Evolutionary conservation across 1,284 basidiomycete species (phyloP).

Genomic region (Leccinum ponderosum): DNA sequence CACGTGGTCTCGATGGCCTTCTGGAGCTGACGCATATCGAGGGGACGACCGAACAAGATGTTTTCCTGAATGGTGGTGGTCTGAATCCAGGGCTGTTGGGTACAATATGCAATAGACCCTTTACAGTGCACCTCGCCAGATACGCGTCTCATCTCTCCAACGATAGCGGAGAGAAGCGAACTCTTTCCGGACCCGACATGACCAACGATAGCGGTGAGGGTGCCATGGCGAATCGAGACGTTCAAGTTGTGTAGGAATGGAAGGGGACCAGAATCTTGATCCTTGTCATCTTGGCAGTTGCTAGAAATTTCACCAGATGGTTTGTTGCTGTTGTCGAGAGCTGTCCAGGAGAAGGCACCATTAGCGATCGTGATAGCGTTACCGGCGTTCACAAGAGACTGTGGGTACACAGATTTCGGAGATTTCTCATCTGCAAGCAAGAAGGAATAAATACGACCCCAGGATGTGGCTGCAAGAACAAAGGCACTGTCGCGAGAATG

Average conservation of each 20-base stretch:
- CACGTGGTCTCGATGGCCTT: constrained; percentile 29
- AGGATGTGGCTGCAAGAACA: constrained; percentile 35
- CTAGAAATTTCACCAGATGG: constrained; percentile 9
- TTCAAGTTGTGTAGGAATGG: constrained; percentile 41
- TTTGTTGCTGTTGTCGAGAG: constrained; percentile 5
- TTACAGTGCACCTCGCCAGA: constrained; percentile 51
- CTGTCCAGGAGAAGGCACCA: constrained; percentile 27
- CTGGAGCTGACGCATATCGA: constrained; percentile 37
- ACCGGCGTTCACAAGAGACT: constrained; percentile 11
- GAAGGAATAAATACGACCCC: constrained; percentile 29
- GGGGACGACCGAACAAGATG: constrained; percentile 56
- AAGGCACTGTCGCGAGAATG: constrained; percentile 28
- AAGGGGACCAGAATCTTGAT: constrained; percentile 11
- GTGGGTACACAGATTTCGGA: background rate
- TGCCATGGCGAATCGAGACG: constrained; percentile 45
- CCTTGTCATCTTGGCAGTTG: constrained; percentile 11
- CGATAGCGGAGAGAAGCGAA: constrained; percentile 43
- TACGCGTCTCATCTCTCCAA: constrained; percentile 54
- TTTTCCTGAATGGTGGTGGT: constrained; percentile 44
- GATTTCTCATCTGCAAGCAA: constrained; percentile 29
- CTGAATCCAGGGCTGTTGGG: constrained; percentile 61
- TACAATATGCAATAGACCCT: constrained; percentile 56
- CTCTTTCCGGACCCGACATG: constrained; percentile 41
- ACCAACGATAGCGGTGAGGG: constrained; percentile 54
- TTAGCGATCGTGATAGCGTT: constrained; percentile 23